Evolutionary conservation across 192 early-diverging fungal genomes (phyloP).

Genomic region (Funneliformis geosporum): DNA sequence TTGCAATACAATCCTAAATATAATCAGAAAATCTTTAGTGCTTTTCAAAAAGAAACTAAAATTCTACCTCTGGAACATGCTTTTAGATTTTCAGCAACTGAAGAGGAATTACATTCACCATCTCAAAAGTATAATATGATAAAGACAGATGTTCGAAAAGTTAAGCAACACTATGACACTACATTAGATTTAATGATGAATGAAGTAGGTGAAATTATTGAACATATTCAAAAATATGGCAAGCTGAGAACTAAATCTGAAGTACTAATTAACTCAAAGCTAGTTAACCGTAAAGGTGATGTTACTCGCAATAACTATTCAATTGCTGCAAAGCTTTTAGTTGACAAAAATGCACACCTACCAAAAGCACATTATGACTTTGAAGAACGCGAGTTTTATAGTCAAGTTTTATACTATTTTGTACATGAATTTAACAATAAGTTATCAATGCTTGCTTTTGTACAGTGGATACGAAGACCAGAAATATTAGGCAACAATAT

Average conservation of each 20-base stretch:
- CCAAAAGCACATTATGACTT: not conserved
- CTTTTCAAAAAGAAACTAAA: too few species aligned
- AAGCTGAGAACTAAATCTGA: not conserved
- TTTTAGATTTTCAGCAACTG: not conserved
- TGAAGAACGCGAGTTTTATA: not conserved
- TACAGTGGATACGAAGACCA: not conserved
- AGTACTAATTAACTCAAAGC: not conserved
- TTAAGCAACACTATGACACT: not conserved
- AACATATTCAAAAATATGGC: not conserved
- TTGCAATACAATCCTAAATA: not conserved
- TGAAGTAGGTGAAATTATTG: not conserved
- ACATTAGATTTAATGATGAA: not conserved
- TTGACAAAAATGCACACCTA: constrained; percentile 4
- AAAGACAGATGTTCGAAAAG: not conserved
- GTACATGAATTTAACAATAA: not conserved
- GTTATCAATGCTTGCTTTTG: not conserved
- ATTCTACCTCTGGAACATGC: not conserved
- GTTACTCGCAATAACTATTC: not conserved
- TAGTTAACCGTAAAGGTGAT: not conserved
- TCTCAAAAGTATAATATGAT: not conserved
- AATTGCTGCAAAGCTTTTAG: not conserved
- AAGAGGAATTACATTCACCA: too few species aligned
- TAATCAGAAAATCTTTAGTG: not conserved
- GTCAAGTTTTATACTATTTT: constrained; percentile 5
- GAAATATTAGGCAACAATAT: not conserved